phyloP scores from a whole-genome alignment of 2,329 filamentous ascomycete species.

The Fusarium tuaranense region DNA sequence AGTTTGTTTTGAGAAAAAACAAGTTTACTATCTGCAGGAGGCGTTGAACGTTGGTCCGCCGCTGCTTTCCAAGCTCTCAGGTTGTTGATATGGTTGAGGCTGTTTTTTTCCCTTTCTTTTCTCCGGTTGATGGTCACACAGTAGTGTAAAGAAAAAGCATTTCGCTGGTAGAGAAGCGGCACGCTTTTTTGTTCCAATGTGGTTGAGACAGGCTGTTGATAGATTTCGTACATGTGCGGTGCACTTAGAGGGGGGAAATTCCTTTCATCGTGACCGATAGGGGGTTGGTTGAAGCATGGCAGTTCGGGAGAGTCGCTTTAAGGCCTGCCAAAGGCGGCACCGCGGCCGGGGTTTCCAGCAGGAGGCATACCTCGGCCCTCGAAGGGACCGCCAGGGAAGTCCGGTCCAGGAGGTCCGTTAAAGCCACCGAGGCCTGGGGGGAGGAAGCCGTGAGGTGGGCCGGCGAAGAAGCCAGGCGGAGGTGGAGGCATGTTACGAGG shows the following conservation, averaged over 20 bases:
- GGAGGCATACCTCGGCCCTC: constrained; percentile 68
- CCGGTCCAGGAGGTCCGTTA: constrained; percentile 62
- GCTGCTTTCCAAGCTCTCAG: constrained; percentile 29
- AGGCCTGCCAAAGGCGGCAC: constrained; percentile 49
- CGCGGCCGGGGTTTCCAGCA: constrained; percentile 54
- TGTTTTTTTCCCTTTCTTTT: neutral
- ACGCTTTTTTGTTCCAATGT: constrained; percentile 16
- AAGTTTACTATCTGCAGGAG: constrained; percentile 35
- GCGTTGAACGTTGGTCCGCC: neutral
- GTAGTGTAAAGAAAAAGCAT: constrained; percentile 21
- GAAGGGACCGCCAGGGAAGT: constrained; percentile 61
- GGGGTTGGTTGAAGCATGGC: constrained; percentile 3
- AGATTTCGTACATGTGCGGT: constrained; percentile 36
- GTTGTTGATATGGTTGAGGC: constrained; percentile 24
- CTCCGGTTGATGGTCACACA: constrained; percentile 34
- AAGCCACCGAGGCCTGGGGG: constrained; percentile 68
- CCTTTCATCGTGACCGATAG: neutral
- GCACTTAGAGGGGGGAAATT: constrained; percentile 6
- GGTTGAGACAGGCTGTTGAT: constrained; percentile 27
- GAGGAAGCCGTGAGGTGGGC: constrained; percentile 64
- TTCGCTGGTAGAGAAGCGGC: neutral
- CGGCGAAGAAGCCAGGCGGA: constrained; percentile 69
- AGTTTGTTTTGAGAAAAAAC: constrained; percentile 19
- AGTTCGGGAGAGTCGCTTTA: constrained; percentile 19
- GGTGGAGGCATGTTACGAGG: constrained; percentile 67